Evolutionary conservation across 495 filamentous ascomycete species (phyloP), one percentile per base, ranked within the genome.

Genomic region (Lasiosphaeriaceae sp.): DNA sequence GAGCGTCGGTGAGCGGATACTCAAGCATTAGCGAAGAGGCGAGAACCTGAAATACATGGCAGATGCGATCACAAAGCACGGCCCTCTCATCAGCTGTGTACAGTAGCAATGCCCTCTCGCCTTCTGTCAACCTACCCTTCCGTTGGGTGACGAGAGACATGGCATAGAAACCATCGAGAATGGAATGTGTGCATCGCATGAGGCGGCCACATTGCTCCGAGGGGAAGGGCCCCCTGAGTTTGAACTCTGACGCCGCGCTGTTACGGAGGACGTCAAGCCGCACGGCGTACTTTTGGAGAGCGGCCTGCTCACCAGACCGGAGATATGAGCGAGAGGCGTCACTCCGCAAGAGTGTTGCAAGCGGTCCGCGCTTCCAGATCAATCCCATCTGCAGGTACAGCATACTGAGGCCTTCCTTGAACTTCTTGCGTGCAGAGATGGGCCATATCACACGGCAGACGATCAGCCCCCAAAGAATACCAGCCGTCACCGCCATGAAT

Each of bases 361-460:
- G 76, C 0, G 94, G 94, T n/a, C 94, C 92, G n/a, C 90, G 84
- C 67, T 89, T 92, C 94, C 94, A 98, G 54, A 97, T 89, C 17
- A 97, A 77, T n/a, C 88, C 88, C 89, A 98, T 90, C 35, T 92
- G 86, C 14, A 98, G 79, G 84, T 93, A 96, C 11, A 98, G 78
- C 26, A 95, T 75, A 54, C 86, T 87, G 26, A 96, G 77, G 12
- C 91, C 92, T 54, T 92, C 83, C 67, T 96, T 91, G 65, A 97
- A 81, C 69, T 95, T 93, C 39, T 77, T 74, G 37, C 95, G 79
- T 2, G 92, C 94, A 20, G 88, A 90, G 61, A 97, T 92, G 11
- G 94, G 93, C 91, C 92, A 98, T 57, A 97, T 86, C 23, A 93
- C 56, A 20, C 92, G 81, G 37, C 92, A 96, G 59, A 98, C 83